Base-by-base conservation (phyloP, 1,284 basidiomycete genomes). In the Malassezia sp. region DNA sequence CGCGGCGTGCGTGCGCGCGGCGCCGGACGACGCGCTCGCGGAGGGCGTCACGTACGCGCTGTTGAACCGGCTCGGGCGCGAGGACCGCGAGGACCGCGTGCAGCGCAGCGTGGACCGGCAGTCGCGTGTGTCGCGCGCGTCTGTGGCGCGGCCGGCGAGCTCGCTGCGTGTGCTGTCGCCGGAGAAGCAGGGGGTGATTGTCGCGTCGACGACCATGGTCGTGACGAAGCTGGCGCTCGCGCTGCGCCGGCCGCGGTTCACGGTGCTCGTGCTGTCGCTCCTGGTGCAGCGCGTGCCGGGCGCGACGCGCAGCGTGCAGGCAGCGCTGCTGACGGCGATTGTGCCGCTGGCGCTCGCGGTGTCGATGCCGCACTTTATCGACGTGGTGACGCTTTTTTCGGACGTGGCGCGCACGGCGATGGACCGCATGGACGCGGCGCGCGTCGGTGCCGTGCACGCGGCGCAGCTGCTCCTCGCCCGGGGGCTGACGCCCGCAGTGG, bases 41-140 rank as follows among this genome's bases (percentile, higher is more conserved):
- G 83, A 90, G 77, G 93, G 89, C 2, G 88, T 88, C 57, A 84
- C 93, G 79, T 95, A 96, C 71, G 90, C 88, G 8, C 77, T 96
- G 12, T 77, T 96, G 51, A 95, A 95, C 65, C 85, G 86, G 63
- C 82, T 95, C 46, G 85, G 79, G 73, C 82, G 82, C 70, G 86
- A 81, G 44, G 54, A 11, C 55, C 54, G 1, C 54, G 61, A 39
- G 56, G 56, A 17, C 12, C 43, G 60, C 57, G 23, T 53, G 56
- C 22, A 55, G 54, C 21, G 33, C 56, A 45, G 56, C 61, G 3
- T 47, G 49, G 5, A 48, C 54, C 23, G 54, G 57, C 18, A 21
- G 24, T 39, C 45, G 49, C 5, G 34, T 52, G 35, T 50, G 53
- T 24, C 52, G 56, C 30, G 42, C 54, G 27, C 44, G 52, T 18